Base-by-base conservation (phyloP, 1,284 basidiomycete genomes). In the Sporisorium reilianum region DNA sequence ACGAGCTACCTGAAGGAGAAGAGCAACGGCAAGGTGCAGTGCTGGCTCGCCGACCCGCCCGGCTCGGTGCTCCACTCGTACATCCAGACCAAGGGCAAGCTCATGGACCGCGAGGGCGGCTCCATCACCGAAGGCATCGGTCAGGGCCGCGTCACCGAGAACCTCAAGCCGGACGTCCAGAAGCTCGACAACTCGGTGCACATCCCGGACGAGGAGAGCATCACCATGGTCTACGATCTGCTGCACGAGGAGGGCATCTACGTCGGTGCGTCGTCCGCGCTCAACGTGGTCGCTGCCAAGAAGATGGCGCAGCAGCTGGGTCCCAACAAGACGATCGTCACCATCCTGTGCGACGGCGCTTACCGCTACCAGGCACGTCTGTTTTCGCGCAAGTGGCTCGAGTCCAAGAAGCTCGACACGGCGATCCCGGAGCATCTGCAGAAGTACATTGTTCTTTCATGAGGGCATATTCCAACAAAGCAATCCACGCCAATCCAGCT, bases 61-160 rank as follows among this genome's bases (percentile, higher is more conserved):
- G 96, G 96, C 52, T 94, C 92, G 81, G 94, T 98, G 52, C 86
- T 99, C 69, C 90, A 94, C 78, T 90, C 92, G 83, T 94, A 95
- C 83, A 86, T 99, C 54, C 89, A 89, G 57, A 93, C 91, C 75
- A 93, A 93, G 1, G 78, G 80, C 49, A 91, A 93, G 38, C 90
- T 91, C 82, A 88, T 95, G 73, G 87, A 88, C 32, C 94, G 97
- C 79, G 87, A 95, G 70, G 89, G 87, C 44, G 87, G 95, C 69
- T 95, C 93, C 18, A 97, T 99, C 84, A 99, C 97, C 2, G 96
- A 99, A 89, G 96, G 95, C 49, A 98, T 99, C 79, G 97, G 97
- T 74, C 97, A 99, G 86, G 96, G 96, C 23, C 91, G 96, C 68
- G 89, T 99, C 55, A 99, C 96, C n/a, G 89, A 93, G 80, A 99